Conservation (phyloP, 495 filamentous ascomycete species). For the Penicillium paradoxum region DNA sequence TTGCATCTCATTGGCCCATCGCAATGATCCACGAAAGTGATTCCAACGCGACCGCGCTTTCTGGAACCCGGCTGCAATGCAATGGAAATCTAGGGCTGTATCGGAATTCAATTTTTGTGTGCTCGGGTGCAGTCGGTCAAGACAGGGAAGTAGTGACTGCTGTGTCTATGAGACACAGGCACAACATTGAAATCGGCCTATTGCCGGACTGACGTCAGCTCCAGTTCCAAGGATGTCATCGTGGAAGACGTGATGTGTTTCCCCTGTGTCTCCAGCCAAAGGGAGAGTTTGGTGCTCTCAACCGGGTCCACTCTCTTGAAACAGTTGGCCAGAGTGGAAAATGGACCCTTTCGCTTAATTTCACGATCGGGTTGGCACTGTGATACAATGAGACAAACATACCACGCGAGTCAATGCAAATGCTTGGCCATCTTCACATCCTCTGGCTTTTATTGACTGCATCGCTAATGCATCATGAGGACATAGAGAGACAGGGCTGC, state of each 20-base stretch:
- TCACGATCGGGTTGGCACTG: not conserved
- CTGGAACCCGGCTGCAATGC: not conserved
- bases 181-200: conserved; percentile 7
- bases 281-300: not conserved
- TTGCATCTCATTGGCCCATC: not conserved
- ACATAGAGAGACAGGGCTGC: not conserved
- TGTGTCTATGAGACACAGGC: too few relatives aligned
- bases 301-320: not conserved
- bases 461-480: not conserved
- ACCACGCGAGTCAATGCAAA: not conserved
- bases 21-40: not conserved
- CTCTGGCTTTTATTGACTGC: not conserved
- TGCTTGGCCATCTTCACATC: not conserved
- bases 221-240: not conserved
- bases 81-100: not conserved
- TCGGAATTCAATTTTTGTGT: not conserved
- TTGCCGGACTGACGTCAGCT: conserved; percentile 4
- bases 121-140: not conserved
- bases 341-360: not conserved
- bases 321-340: not conserved
- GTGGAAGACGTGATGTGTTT: not conserved
- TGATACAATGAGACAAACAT: too few relatives aligned
- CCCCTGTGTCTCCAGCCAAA: not conserved
- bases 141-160: conserved; percentile 1
- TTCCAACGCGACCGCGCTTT: not conserved